A percentile compares a stretch with the other conserved stretches of the same genome.
These are phyloP conservation scores for Chaetomium cochliodes DNA, from an alignment of 495 filamentous ascomycete species.

Conservation along the genomic window DNA sequence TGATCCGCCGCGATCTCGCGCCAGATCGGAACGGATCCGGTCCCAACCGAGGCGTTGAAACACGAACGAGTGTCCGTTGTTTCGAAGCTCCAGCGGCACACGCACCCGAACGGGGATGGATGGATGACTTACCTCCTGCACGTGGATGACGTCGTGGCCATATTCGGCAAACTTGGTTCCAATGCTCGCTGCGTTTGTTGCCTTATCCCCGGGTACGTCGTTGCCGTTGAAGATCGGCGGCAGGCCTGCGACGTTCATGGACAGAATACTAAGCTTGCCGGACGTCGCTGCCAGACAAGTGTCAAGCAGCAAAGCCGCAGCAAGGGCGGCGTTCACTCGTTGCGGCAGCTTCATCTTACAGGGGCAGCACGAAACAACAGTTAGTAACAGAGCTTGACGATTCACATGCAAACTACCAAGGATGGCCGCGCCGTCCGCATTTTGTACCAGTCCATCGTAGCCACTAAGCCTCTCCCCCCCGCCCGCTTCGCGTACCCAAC, in stretches of 20 bases:
- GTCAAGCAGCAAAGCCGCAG: slow-evolving; percentile 6
- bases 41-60: neutral
- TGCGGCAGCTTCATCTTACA: slow-evolving; percentile 2
- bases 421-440: neutral
- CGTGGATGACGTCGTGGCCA: slow-evolving; percentile 58
- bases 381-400: neutral
- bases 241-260: slow-evolving; percentile 62
- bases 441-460: neutral
- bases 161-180: slow-evolving; percentile 51
- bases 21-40: neutral
- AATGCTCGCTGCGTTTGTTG: slow-evolving; percentile 48
- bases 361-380: neutral
- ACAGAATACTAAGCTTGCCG: slow-evolving; percentile 52
- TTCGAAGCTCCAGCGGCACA: neutral
- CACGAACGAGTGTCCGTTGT: neutral
- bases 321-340: slow-evolving; percentile 5
- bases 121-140: slow-evolving; percentile 55
- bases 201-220: slow-evolving; percentile 54
- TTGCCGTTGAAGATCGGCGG: slow-evolving; percentile 54
- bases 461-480: neutral
- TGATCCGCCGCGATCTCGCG: neutral
- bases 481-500: neutral
- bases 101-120: neutral
- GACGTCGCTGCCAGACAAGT: slow-evolving; percentile 4
- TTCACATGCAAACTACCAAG: neutral